Evolutionary conservation across 176 grass and related monocot species (phyloP).

Genomic region (Tuctoria greenei): DNA sequence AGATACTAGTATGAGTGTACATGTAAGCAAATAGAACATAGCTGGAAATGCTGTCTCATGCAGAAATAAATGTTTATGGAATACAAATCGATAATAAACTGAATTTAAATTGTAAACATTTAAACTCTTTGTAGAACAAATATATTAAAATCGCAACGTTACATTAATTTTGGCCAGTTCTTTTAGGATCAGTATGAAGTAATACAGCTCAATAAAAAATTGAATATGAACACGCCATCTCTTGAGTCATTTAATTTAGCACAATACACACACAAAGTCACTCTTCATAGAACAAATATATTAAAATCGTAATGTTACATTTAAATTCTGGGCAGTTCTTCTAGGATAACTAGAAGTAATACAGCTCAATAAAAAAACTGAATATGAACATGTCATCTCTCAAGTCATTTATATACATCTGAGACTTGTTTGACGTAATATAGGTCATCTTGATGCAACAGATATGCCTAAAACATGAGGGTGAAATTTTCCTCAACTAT

Average conservation of each 20-base stretch:
- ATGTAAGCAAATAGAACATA: not conserved
- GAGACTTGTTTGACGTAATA: not conserved
- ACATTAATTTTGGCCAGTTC: not conserved
- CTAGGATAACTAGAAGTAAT: not conserved
- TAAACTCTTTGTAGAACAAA: not conserved
- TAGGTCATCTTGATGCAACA: not conserved
- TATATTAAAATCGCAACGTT: not conserved
- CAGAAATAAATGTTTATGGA: not conserved
- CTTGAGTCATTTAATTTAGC: too few species aligned
- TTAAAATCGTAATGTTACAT: not conserved
- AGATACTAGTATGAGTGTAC: not conserved
- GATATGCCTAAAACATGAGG: slow-evolving; percentile 9
- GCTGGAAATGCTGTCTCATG: not conserved
- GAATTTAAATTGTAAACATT: too few species aligned
- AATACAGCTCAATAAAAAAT: not conserved
- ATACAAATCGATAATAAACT: too few species aligned
- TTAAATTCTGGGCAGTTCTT: not conserved
- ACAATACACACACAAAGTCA: not conserved
- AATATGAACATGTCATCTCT: not conserved
- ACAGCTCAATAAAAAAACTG: not conserved
- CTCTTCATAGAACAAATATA: not conserved
- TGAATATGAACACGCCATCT: too few species aligned
- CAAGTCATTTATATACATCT: slow-evolving; percentile 17
- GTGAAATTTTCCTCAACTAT: not conserved
- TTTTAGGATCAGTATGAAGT: not conserved